phyloP scores from a whole-genome alignment of 495 filamentous ascomycete genomes.

The Tuber borchii region DNA sequence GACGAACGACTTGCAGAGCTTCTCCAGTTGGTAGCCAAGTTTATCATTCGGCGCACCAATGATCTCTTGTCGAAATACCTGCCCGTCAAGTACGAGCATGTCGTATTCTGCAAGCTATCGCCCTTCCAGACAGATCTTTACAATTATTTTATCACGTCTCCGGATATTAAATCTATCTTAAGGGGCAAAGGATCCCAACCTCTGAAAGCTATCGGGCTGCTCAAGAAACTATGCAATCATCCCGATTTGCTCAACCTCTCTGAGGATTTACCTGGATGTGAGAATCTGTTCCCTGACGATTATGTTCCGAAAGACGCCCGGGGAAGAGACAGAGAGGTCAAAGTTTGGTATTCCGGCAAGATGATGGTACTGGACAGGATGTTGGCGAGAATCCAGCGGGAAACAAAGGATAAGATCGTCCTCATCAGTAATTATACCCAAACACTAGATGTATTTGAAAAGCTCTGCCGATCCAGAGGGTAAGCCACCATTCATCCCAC shows the following conservation, averaged over 20 bases:
- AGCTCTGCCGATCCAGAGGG: conserved; percentile 68
- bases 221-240: conserved; percentile 99
- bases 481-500: background rate
- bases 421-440: conserved; percentile 98
- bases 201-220: conserved; percentile 86
- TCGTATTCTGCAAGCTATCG: conserved; percentile 97
- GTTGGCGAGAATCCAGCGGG: conserved; percentile 90
- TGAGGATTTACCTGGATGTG: conserved; percentile 79
- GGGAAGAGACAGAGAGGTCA: conserved; percentile 75
- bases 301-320: conserved; percentile 80
- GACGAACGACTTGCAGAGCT: conserved; percentile 79
- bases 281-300: conserved; percentile 75
- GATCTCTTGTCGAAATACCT: conserved; percentile 97
- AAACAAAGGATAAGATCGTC: conserved; percentile 99
- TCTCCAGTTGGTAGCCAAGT: conserved; percentile 84
- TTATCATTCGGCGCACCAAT: conserved; percentile 97
- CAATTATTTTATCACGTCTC: conserved; percentile 92
- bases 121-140: conserved; percentile 90
- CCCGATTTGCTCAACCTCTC: conserved; percentile 84
- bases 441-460: conserved; percentile 91
- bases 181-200: conserved; percentile 94
- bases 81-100: conserved; percentile 97
- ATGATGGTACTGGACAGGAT: conserved; percentile 98
- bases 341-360: conserved; percentile 95
- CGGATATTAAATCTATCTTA: conserved; percentile 86